Base-by-base conservation (phyloP, 2,329 filamentous ascomycete genomes). In the Microascus cirrosus region DNA sequence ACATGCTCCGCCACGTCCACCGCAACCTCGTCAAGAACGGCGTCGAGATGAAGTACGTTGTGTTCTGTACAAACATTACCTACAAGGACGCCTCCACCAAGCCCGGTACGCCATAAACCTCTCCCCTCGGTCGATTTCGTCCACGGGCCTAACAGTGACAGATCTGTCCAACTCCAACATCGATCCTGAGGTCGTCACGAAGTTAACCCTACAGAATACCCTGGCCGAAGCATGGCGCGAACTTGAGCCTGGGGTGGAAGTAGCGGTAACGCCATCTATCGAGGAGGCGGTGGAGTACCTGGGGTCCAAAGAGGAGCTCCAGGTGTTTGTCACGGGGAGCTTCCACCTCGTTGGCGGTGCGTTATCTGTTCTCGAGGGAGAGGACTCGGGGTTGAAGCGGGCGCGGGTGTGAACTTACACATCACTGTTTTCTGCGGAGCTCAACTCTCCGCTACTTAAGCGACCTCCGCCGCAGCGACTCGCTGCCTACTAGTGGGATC, bases 321-420 rank as follows among this genome's bases (percentile, higher is more conserved):
- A 84, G 68, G 82, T 86, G 0, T 73, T 96, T 57, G 85, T 90
- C 11, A 95, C 91, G 15, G 91, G 91, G 2, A 95, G 90, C 68
- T 73, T 95, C 65, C 88, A 95, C 75, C 77, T 96, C 45, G 90
- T 92, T 1, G 90, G 91, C 8, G 89, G 88, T 12, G 75, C 91
- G 51, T 74, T 95, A 57, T 54, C 55, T 39, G 54, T 61, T 10
- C 45, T 62, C 12, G 55, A 57, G 18, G 55, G 55, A 24, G 55
- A 52, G 2, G 55, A 39, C 18, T 51, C 54, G 1, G 54, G 54
- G 15, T 15, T 55, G 35, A 28, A 55, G 54, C 22, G 11, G 12
- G 45, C 18, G 45, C 6, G 7, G 45, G 20, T 2, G 45, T 45
- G 28, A 45, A 12, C n/a, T n/a, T n/a, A n/a, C 36, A 18, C 36